Evolutionary conservation across 2,329 filamentous ascomycete genomes (phyloP).

Genomic region (Myriosclerotinia duriaeana): DNA sequence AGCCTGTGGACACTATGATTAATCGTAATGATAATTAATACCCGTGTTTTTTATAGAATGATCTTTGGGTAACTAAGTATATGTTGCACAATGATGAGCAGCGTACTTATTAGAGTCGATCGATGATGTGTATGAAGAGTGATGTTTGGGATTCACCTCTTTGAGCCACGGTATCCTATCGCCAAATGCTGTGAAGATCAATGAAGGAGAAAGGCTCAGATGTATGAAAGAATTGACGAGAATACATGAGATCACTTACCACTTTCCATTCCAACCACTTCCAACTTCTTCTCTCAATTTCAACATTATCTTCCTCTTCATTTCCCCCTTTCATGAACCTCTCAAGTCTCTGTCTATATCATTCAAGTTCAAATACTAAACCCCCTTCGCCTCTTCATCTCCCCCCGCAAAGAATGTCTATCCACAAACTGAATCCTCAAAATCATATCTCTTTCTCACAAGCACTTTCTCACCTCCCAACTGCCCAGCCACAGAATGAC

Average conservation of each 20-base stretch:
- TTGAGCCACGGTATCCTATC: background rate
- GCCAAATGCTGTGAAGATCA: background rate
- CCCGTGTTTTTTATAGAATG: background rate
- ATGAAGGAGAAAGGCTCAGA: background rate
- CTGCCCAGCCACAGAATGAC: no score
- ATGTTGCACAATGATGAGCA: background rate
- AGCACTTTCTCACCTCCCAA: no score
- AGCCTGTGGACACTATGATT: conserved; percentile 13
- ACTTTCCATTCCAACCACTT: background rate
- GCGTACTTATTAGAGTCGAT: no score
- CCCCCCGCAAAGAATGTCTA: no score
- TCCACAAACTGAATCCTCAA: no score
- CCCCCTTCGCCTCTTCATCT: no score
- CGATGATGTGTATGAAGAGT: background rate
- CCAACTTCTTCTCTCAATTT: background rate
- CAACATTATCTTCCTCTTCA: background rate
- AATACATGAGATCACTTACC: background rate
- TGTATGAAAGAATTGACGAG: background rate
- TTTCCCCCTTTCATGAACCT: no score
- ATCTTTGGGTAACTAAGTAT: background rate
- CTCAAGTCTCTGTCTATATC: no score
- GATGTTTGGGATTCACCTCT: no score
- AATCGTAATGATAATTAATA: conserved; percentile 22
- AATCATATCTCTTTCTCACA: no score
- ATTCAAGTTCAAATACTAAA: no score